These are phyloP conservation scores for Alternaria dauci DNA, from an alignment of 2,329 filamentous ascomycete species.

Conservation along the genomic window DNA sequence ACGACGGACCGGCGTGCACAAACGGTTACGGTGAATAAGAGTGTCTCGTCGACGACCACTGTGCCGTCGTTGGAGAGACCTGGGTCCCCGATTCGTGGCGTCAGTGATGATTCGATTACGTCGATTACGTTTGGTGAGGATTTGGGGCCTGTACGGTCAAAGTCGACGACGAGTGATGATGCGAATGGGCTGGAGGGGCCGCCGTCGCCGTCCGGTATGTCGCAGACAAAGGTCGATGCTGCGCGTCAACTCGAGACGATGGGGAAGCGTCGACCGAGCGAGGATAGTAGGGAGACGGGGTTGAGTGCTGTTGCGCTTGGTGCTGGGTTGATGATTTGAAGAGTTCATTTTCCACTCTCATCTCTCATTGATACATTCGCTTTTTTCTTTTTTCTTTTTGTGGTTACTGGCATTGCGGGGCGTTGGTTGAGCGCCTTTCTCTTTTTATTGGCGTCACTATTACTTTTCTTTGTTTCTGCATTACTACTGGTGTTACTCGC, in stretches of 20 bases:
- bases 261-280: conserved; percentile 33
- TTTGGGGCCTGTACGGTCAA: conserved; percentile 36
- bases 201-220: conserved; percentile 36
- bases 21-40: conserved; percentile 8
- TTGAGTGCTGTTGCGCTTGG: conserved; percentile 33
- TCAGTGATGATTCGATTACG: conserved; percentile 44
- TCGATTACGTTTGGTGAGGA: conserved; percentile 48
- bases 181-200: conserved; percentile 32
- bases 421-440: neutral
- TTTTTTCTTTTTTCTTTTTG: neutral
- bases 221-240: conserved; percentile 36
- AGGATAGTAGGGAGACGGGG: conserved; percentile 29
- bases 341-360: neutral
- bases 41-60: conserved; percentile 2
- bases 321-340: conserved; percentile 36
- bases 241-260: conserved; percentile 28
- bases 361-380: neutral
- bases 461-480: neutral
- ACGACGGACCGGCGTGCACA: conserved; percentile 8
- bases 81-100: conserved; percentile 36
- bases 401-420: neutral
- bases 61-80: conserved; percentile 26
- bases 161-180: conserved; percentile 26
- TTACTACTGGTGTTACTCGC: conserved; percentile 3
- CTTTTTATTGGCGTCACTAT: neutral